phyloP scores from a whole-genome alignment of 805 yeast genomes.

The Limtongia smithiae region DNA sequence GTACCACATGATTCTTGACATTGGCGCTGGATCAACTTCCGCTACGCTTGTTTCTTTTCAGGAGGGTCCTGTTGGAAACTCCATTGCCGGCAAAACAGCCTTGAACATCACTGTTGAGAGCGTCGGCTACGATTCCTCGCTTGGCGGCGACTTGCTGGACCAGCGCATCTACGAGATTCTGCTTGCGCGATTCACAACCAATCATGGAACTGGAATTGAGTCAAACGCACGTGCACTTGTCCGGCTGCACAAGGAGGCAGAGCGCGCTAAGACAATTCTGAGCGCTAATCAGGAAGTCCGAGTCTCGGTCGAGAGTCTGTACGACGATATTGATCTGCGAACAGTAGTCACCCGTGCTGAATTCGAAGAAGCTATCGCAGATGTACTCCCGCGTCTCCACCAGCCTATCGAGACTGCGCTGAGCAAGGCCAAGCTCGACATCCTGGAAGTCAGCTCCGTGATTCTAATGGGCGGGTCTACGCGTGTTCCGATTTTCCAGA shows the following conservation, averaged over 20 bases:
- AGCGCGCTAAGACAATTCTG: constrained; percentile 78
- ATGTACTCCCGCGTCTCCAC: constrained; percentile 46
- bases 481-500: constrained; percentile 83
- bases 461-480: constrained; percentile 88
- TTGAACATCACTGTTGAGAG: constrained; percentile 61
- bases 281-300: constrained; percentile 82
- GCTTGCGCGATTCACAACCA: constrained; percentile 52
- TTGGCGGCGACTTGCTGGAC: constrained; percentile 80
- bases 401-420: constrained; percentile 57
- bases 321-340: constrained; percentile 70
- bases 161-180: constrained; percentile 58
- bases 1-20: constrained; percentile 73
- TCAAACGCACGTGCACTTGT: constrained; percentile 57
- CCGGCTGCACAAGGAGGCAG: constrained; percentile 76
- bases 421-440: constrained; percentile 32
- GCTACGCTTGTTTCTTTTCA: constrained; percentile 75
- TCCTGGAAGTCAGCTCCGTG: constrained; percentile 53
- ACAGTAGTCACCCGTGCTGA: constrained; percentile 69
- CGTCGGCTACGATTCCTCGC: constrained; percentile 58
- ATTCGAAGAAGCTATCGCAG: constrained; percentile 58
- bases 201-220: constrained; percentile 44
- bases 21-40: constrained; percentile 88
- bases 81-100: constrained; percentile 24
- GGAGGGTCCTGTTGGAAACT: constrained; percentile 38
- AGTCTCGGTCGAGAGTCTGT: constrained; percentile 72